Conservation (phyloP, 257 asterid species). For the Solanum clarkiae region DNA sequence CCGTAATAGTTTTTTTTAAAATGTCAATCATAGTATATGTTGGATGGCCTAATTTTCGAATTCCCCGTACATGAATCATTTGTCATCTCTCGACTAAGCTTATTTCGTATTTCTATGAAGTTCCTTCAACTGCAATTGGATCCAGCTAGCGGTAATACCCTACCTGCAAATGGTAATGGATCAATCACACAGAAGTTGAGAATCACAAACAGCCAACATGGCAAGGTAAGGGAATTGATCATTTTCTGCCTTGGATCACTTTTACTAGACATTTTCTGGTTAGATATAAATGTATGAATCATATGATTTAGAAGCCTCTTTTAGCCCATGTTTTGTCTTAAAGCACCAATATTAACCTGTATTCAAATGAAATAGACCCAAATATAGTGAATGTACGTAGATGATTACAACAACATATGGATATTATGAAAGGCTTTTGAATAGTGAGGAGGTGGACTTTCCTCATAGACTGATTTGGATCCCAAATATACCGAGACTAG, state of each 20-base stretch:
- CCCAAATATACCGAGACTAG: neutral
- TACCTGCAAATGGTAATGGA: conserved; percentile 63
- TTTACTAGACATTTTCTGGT: neutral
- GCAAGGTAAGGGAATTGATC: conserved; percentile 49
- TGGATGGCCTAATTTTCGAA: neutral
- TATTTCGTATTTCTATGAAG: conserved; percentile 19
- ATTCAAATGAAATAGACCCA: neutral
- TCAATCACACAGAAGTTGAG: conserved; percentile 60
- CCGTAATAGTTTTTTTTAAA: neutral
- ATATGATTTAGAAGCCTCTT: neutral
- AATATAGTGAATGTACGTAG: neutral
- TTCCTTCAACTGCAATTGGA: conserved; percentile 95
- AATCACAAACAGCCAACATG: conserved; percentile 81
- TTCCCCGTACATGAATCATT: neutral
- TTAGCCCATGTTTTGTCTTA: neutral
- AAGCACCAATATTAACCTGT: neutral
- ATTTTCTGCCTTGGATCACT: neutral
- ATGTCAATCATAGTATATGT: neutral
- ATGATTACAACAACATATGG: neutral
- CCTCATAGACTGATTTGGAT: neutral
- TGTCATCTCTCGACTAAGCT: neutral
- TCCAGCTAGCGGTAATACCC: conserved; percentile 76
- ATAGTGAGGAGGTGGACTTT: neutral
- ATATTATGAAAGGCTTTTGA: neutral
- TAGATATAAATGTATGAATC: neutral